Percentiles rank a stretch among this genome's conserved stretches.
phyloP scores from a whole-genome alignment of 164 flowering plant species.

The grape (Vitis vinifera) region DNA sequence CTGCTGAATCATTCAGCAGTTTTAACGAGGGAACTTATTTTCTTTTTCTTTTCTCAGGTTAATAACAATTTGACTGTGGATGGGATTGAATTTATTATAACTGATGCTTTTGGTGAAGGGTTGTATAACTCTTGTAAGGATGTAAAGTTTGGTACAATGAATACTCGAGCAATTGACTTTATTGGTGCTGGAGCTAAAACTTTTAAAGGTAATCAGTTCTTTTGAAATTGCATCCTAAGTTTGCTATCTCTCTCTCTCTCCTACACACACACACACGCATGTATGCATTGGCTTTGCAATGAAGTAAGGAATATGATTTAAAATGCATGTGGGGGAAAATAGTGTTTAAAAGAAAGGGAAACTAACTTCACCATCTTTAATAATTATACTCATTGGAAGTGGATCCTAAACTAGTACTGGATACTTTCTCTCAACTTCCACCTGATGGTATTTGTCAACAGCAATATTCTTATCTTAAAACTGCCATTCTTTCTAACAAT shows the following conservation, averaged over 20 bases:
- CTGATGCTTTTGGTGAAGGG: constrained; percentile 88
- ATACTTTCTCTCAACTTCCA: too few relatives aligned
- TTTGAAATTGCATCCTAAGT: constrained; percentile 6
- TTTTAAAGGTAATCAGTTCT: constrained; percentile 58
- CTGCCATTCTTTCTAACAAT: too few relatives aligned
- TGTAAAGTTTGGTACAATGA: constrained; percentile 96
- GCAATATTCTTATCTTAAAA: too few relatives aligned
- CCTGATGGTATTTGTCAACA: too few relatives aligned
- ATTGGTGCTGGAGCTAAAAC: constrained; percentile 93
- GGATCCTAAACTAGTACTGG: neutral
- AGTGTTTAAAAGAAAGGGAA: neutral
- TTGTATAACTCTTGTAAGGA: constrained; percentile 94
- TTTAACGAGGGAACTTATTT: neutral
- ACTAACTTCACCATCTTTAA: neutral
- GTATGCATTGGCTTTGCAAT: neutral
- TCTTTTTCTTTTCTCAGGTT: constrained; percentile 51
- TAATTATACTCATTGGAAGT: neutral
- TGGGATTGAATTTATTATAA: constrained; percentile 77
- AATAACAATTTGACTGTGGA: constrained; percentile 70
- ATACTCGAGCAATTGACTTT: constrained; percentile 78
- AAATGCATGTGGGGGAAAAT: neutral
- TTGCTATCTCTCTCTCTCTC: neutral
- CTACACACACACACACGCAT: neutral
- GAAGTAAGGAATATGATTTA: neutral
- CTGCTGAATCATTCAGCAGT: too few relatives aligned